Evolutionary conservation across 2,329 filamentous ascomycete genomes (phyloP).

Genomic region (Penicillium paneum): DNA sequence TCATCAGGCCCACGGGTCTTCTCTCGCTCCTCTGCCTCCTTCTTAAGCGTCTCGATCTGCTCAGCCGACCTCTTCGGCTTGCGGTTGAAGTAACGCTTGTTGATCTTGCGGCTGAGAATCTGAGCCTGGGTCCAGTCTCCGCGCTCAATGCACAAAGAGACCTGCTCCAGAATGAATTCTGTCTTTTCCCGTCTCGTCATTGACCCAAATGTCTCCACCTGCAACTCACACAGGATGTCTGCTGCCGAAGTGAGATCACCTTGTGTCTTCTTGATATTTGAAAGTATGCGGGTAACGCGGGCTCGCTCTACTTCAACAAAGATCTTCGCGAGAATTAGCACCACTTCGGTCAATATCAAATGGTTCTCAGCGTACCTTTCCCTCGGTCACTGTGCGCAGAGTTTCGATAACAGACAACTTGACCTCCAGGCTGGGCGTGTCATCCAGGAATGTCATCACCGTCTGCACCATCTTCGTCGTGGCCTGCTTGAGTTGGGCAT

Average conservation of each 20-base stretch:
- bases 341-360: background rate
- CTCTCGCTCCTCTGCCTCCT: constrained; percentile 73
- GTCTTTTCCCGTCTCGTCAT: constrained; percentile 98
- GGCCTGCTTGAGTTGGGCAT: constrained; percentile 98
- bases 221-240: constrained; percentile 92
- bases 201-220: constrained; percentile 97
- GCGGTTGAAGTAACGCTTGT: constrained; percentile 83
- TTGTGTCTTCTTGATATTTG: constrained; percentile 95
- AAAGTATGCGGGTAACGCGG: constrained; percentile 89
- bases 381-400: constrained; percentile 91
- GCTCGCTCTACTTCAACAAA: constrained; percentile 98
- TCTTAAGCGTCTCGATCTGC: constrained; percentile 85
- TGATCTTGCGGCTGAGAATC: constrained; percentile 94
- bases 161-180: constrained; percentile 95
- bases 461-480: constrained; percentile 99
- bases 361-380: constrained; percentile 61
- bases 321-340: constrained; percentile 55
- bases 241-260: constrained; percentile 86
- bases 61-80: constrained; percentile 88
- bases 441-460: constrained; percentile 86
- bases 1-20: constrained; percentile 74
- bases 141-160: constrained; percentile 89
- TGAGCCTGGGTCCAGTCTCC: constrained; percentile 94
- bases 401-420: constrained; percentile 95
- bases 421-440: constrained; percentile 76